Base-by-base conservation (phyloP, 768 basidiomycete species). In the Brasilioporus rufonigricans region DNA sequence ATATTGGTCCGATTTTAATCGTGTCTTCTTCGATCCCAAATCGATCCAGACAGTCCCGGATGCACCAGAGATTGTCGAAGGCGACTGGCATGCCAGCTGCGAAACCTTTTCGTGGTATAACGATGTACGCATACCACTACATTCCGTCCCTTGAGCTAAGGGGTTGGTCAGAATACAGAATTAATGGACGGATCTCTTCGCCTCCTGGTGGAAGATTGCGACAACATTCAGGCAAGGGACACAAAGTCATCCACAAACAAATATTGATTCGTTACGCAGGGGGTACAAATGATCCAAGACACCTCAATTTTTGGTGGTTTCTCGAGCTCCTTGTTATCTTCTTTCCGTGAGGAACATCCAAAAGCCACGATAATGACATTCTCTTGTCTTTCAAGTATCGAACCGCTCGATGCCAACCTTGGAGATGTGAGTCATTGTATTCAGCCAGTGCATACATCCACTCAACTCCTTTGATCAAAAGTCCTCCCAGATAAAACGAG, bases 151-250 rank as follows among this genome's bases (percentile, higher is more conserved):
- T 16, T 10, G 18, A 2, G 39, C 46, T 60, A 27, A 60, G 38
- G 41, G n/a, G 40, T 36, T 43, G 23, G 21, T 8, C 53, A 91
- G 89, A 79, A 83, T 41, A 71, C 71, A n/a, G 79, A 79, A 47
- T 62, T 91, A 45, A 84, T 89, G 81, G 89, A 91, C 40, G 83
- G 80, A 5, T 75, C 83, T 13, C 74, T 91, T 48, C 79, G 90
- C 18, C 72, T 77, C 16, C 80, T 87, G 51, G 76, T 88, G 5
- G 90, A 93, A 65, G 89, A 90, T 59, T 89, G 87, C 63, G 80
- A 91, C 65, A 79, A 80, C 48, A 75, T 86, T 14, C 90, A 91
- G 81, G 89, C 87, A 59, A 50, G 48, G 44, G 3, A 24, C 7
- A 19, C 41, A 29, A 40, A 31, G 13, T 56, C 10, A 0, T 50